These are phyloP conservation scores for Alternaria ventricosa DNA, from an alignment of 2,329 filamentous ascomycete genomes.

Conservation along the genomic window DNA sequence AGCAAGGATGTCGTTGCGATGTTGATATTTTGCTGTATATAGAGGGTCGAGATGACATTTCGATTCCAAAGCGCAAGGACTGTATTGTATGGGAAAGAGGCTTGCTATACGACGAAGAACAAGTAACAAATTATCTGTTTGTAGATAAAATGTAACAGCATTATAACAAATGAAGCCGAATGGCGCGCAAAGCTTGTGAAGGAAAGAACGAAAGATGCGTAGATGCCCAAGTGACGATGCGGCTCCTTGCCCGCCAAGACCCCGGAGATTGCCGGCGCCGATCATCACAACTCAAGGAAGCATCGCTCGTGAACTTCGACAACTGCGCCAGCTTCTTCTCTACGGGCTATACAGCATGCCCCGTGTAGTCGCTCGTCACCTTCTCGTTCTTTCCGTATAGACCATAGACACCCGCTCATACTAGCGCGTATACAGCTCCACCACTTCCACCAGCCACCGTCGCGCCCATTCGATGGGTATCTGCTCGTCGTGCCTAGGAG, in stretches of 20 bases:
- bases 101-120: too few relatives aligned
- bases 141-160: too few relatives aligned
- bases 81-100: too few relatives aligned
- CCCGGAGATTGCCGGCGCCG: slow-evolving; percentile 5
- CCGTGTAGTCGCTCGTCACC: slow-evolving; percentile 7
- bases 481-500: slow-evolving; percentile 58
- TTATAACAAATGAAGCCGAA: not conserved
- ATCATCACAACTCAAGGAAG: slow-evolving; percentile 12
- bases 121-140: too few relatives aligned
- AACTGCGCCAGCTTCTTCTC: slow-evolving; percentile 19
- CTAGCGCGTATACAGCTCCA: not conserved
- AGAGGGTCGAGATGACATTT: too few relatives aligned
- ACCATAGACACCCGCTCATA: not conserved
- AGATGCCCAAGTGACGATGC: not conserved
- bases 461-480: slow-evolving; percentile 53
- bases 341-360: slow-evolving; percentile 21
- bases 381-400: slow-evolving; percentile 6
- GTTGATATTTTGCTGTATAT: too few relatives aligned
- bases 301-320: not conserved
- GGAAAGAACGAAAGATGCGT: not conserved
- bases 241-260: slow-evolving; percentile 4
- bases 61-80: too few relatives aligned
- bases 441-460: not conserved
- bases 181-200: not conserved
- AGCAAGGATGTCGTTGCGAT: too few relatives aligned